phyloP scores from a whole-genome alignment of 768 basidiomycete species.

The Leucocoprinus sp. region DNA sequence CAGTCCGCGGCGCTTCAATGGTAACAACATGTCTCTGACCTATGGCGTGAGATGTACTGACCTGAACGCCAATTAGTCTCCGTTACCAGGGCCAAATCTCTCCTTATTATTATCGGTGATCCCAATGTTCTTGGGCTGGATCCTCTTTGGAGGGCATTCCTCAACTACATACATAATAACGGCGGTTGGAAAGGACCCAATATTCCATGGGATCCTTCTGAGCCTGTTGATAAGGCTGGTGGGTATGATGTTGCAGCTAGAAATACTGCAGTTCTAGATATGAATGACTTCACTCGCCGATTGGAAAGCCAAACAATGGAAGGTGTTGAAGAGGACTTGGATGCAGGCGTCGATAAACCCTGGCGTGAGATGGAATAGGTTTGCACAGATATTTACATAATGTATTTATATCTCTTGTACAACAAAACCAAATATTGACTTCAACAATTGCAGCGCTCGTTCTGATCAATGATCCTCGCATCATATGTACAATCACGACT shows the following conservation, averaged over 20 bases:
- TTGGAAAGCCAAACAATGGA: slow-evolving; percentile 24
- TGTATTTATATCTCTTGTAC: too few species aligned
- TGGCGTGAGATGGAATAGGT: slow-evolving; percentile 35
- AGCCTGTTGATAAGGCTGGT: slow-evolving; percentile 27
- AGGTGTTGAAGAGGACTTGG: slow-evolving; percentile 23
- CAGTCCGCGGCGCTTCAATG: slow-evolving; percentile 49
- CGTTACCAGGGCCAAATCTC: slow-evolving; percentile 49
- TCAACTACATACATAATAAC: slow-evolving; percentile 43
- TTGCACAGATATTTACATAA: too few species aligned
- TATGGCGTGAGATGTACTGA: background rate
- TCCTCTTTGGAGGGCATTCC: slow-evolving; percentile 51
- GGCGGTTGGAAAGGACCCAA: slow-evolving; percentile 48
- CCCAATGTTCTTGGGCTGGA: slow-evolving; percentile 50
- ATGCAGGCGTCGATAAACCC: slow-evolving; percentile 30
- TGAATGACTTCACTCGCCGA: slow-evolving; percentile 33
- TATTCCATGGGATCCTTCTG: slow-evolving; percentile 43
- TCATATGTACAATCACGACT: too few species aligned
- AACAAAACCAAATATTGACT: too few species aligned
- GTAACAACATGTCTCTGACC: too few species aligned
- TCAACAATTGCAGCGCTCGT: too few species aligned
- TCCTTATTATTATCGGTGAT: slow-evolving; percentile 53
- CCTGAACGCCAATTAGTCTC: slow-evolving; percentile 31
- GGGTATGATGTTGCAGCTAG: slow-evolving; percentile 31
- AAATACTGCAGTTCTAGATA: slow-evolving; percentile 27
- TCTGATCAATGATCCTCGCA: too few species aligned